Evolutionary conservation across 805 yeast species (phyloP), one percentile per base, ranked within the genome.

Genomic region (Jamesozyma spencerorum): DNA sequence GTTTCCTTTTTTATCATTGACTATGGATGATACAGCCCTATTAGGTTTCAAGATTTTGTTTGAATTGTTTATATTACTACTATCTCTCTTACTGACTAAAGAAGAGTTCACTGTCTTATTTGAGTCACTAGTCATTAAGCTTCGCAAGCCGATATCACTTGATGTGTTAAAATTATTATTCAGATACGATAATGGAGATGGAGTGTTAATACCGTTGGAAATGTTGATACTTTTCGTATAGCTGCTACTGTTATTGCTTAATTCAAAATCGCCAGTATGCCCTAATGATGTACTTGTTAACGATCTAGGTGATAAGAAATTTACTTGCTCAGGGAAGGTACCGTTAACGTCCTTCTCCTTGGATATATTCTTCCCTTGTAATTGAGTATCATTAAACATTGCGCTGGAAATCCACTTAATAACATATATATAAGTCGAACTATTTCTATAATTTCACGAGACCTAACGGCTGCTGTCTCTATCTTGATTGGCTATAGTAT

Each of bases 231-330:
- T 22, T 17, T 3, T 30, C 6, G 28, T 20, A 18, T 26, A 18
- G 15, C 15, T 31, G 15, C 17, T 27, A 28, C 10, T 20, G 15
- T 17, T 29, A 31, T 33, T 34, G 12, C 39, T 39, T 12, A 29
- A 19, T 28, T 39, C 43, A 18, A 34, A 39, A 20, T 31, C 37
- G 26, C 38, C 40, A 19, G 38, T 40, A 8, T 46, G 31, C 32
- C 47, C 45, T 7, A 51, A 47, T 5, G 51, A 40, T 18, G 42
- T 43, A 38, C 46, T 47, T 18, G 43, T 51, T 38, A 49, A 38
- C 5, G 57, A 51, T 11, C 49, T 45, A 14, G 55, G 55, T 20
- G 57, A 49, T 15, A 53, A 22, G 37, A 43, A 49, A 36, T 40
- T 48, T 15, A 41, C 46, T 17, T 43, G 39, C 22, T 52, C 44